Percentiles rank a stretch among this genome's conserved stretches.
Conservation (phyloP, 2,329 filamentous ascomycete genomes). For the Penicillium frequentans region DNA sequence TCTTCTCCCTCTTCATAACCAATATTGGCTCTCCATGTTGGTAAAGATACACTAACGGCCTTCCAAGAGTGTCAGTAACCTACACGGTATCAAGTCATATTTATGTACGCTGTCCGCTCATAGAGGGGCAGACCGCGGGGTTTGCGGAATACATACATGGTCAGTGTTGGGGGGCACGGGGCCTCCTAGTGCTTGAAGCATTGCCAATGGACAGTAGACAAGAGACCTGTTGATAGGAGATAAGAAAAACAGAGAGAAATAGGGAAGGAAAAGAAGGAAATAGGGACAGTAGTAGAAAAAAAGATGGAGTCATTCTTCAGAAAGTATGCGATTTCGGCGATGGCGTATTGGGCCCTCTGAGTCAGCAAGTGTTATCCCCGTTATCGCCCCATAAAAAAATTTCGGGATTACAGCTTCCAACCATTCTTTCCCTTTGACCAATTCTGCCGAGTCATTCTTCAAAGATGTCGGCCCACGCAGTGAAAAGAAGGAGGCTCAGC, state of each 20-base stretch:
- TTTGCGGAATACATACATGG: constrained; percentile 59
- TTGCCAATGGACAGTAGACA: constrained; percentile 18
- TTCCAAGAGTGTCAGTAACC: constrained; percentile 39
- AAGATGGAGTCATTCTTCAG: constrained; percentile 9
- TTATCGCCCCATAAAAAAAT: constrained; percentile 21
- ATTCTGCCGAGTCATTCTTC: background rate
- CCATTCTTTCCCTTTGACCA: background rate
- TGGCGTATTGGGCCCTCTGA: background rate
- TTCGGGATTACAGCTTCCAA: background rate
- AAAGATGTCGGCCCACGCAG: constrained; percentile 35
- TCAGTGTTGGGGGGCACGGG: constrained; percentile 75
- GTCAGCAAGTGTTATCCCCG: constrained; percentile 2
- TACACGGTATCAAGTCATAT: background rate
- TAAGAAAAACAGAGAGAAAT: constrained; percentile 6
- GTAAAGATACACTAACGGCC: constrained; percentile 94
- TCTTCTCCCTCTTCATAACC: constrained; percentile 90
- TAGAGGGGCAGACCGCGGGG: constrained; percentile 23
- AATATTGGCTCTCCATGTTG: constrained; percentile 87
- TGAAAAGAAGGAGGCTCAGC: constrained; percentile 51
- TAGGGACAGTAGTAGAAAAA: background rate
- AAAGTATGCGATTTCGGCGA: constrained; percentile 23
- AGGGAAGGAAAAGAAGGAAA: background rate
- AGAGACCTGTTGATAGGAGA: background rate
- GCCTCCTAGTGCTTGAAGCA: constrained; percentile 58
- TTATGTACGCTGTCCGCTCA: background rate